These are phyloP conservation scores for Myotisia sp. DNA, from an alignment of 2,329 filamentous ascomycete genomes.

Conservation along the genomic window DNA sequence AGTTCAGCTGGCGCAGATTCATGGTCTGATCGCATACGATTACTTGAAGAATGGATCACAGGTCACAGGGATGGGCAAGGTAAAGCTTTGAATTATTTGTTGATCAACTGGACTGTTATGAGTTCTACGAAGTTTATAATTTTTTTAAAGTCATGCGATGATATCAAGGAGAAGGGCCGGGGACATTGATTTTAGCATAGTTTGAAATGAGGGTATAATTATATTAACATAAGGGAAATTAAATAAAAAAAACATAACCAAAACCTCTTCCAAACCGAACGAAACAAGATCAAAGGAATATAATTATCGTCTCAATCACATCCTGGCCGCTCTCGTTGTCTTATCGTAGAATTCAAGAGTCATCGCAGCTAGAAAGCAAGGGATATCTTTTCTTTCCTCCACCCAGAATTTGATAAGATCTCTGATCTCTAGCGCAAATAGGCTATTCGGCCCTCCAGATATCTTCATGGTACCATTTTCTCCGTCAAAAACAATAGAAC, in stretches of 20 bases:
- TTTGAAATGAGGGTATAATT: no score
- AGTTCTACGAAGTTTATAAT: no score
- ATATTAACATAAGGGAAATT: no score
- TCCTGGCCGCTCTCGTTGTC: conserved; percentile 27
- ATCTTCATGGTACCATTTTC: conserved; percentile 98
- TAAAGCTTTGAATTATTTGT: no score
- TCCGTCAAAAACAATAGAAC: conserved; percentile 68
- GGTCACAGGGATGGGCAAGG: no score
- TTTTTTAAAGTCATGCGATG: no score
- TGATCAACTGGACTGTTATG: no score
- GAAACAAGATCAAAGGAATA: neutral
- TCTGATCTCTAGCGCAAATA: conserved; percentile 71
- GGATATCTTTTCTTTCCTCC: conserved; percentile 80
- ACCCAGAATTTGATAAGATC: conserved; percentile 94
- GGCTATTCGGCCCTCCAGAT: conserved; percentile 70
- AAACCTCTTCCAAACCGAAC: no score
- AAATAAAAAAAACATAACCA: no score
- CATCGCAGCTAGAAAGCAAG: conserved; percentile 78
- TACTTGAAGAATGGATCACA: conserved; percentile 5
- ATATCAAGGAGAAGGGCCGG: no score
- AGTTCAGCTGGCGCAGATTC: conserved; percentile 7
- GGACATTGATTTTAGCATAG: no score
- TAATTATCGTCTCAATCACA: conserved; percentile 6
- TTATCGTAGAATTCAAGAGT: conserved; percentile 85
- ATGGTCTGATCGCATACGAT: conserved; percentile 9